Conservation (phyloP, 768 basidiomycete species). For the Podaxis sp. region DNA sequence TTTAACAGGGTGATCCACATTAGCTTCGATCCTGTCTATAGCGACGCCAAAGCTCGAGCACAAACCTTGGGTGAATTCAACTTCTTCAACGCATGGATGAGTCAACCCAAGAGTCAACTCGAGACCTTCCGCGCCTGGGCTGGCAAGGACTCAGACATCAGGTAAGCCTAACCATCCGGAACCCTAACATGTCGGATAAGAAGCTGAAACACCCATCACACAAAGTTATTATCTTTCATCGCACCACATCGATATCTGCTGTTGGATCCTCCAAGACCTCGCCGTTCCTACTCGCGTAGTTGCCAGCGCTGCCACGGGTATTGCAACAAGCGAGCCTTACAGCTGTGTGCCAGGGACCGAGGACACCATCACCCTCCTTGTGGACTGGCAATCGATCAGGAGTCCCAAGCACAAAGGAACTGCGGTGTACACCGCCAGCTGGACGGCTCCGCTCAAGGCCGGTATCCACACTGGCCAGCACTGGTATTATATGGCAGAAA, state of each 20-base stretch:
- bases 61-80: conserved; percentile 85
- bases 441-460: conserved; percentile 89
- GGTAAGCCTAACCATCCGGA: conserved; percentile 34
- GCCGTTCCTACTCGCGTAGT: conserved; percentile 83
- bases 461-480: conserved; percentile 91
- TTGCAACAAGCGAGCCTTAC: conserved; percentile 86
- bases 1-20: conserved; percentile 7
- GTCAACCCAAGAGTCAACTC: conserved; percentile 92
- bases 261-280: conserved; percentile 78
- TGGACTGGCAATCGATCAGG: conserved; percentile 86
- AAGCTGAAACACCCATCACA: neutral
- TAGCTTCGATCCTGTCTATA: conserved; percentile 89
- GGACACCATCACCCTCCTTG: conserved; percentile 92
- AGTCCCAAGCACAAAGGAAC: conserved; percentile 80
- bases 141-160: conserved; percentile 92
- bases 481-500: conserved; percentile 96
- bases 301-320: conserved; percentile 88
- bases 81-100: conserved; percentile 98
- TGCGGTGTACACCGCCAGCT: conserved; percentile 90
- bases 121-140: conserved; percentile 97
- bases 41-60: conserved; percentile 82
- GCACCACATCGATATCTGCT: conserved; percentile 89
- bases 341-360: conserved; percentile 86
- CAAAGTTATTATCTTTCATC: conserved; percentile 90
- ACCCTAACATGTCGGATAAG: neutral